These are phyloP conservation scores for Boletus tomentosulus DNA, from an alignment of 768 basidiomycete genomes.

Conservation along the genomic window DNA sequence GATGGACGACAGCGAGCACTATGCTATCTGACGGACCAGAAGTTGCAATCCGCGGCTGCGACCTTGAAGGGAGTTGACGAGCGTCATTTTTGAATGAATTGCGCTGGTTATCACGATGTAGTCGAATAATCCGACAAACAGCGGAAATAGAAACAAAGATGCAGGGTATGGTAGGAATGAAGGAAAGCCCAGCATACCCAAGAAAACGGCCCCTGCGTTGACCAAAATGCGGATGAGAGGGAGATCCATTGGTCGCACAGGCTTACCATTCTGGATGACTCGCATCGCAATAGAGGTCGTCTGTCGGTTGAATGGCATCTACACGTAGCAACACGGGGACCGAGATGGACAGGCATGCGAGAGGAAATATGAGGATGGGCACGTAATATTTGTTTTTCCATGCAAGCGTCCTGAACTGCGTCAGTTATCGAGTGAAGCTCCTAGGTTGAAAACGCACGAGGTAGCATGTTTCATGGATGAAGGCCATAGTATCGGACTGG, in stretches of 20 bases:
- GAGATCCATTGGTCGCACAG: background rate
- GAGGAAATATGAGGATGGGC: slow-evolving; percentile 46
- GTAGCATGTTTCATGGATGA: slow-evolving; percentile 25
- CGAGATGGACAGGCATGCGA: slow-evolving; percentile 41
- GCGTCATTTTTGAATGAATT: background rate
- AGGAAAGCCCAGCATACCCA: slow-evolving; percentile 57
- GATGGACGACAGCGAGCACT: background rate
- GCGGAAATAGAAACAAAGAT: slow-evolving; percentile 40
- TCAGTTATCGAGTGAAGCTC: background rate
- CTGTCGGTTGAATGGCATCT: slow-evolving; percentile 42
- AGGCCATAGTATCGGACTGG: slow-evolving; percentile 41
- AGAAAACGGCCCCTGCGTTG: slow-evolving; percentile 54
- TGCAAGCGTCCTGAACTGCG: slow-evolving; percentile 36
- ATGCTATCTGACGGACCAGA: too few relatives aligned
- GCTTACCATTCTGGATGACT: slow-evolving; percentile 56
- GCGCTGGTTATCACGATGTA: slow-evolving; percentile 22
- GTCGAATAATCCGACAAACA: slow-evolving; percentile 10
- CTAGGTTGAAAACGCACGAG: slow-evolving; percentile 13
- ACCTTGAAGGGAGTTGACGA: background rate
- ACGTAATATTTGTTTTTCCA: slow-evolving; percentile 47
- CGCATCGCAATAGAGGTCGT: slow-evolving; percentile 59
- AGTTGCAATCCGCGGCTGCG: background rate
- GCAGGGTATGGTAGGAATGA: slow-evolving; percentile 49
- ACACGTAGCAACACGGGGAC: slow-evolving; percentile 40
- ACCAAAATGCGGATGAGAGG: background rate